Percentiles rank a stretch among this genome's conserved stretches.
phyloP scores from a whole-genome alignment of 345 rosid species.

The Pistacia vera region DNA sequence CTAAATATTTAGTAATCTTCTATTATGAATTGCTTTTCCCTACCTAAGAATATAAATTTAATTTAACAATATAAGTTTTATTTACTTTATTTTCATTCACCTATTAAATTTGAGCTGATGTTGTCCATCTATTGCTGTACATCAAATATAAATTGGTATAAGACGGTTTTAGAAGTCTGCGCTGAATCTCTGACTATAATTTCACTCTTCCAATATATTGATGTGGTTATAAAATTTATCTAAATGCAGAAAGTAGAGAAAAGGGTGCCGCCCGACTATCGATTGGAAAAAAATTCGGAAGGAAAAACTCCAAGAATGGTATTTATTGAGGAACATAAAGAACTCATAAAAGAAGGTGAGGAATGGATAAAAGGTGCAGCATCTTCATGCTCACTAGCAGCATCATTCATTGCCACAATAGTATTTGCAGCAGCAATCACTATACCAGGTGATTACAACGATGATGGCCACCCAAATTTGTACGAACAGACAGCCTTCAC shows the following conservation, averaged over 20 bases:
- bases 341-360: slow-evolving; percentile 25
- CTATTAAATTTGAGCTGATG: no score
- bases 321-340: slow-evolving; percentile 29
- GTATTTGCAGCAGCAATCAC: slow-evolving; percentile 42
- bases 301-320: slow-evolving; percentile 32
- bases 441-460: slow-evolving; percentile 33
- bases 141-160: no score
- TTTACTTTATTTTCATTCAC: no score
- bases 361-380: slow-evolving; percentile 44
- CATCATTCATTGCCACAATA: slow-evolving; percentile 35
- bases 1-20: no score
- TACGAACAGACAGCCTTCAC: background rate
- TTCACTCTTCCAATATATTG: no score
- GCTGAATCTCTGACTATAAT: no score
- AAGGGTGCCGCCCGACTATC: slow-evolving; percentile 21
- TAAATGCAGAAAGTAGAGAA: slow-evolving; percentile 31
- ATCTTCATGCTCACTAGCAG: slow-evolving; percentile 31
- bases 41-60: no score
- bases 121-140: no score
- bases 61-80: no score
- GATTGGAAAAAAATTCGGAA: slow-evolving; percentile 19
- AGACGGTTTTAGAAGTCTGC: no score
- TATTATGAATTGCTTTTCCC: no score
- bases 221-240: no score
- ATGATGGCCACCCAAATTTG: slow-evolving; percentile 18